A percentile compares a stretch with the other conserved stretches of the same genome.
Conservation (phyloP, 345 rosid genomes). For the Raphanus sativus region DNA sequence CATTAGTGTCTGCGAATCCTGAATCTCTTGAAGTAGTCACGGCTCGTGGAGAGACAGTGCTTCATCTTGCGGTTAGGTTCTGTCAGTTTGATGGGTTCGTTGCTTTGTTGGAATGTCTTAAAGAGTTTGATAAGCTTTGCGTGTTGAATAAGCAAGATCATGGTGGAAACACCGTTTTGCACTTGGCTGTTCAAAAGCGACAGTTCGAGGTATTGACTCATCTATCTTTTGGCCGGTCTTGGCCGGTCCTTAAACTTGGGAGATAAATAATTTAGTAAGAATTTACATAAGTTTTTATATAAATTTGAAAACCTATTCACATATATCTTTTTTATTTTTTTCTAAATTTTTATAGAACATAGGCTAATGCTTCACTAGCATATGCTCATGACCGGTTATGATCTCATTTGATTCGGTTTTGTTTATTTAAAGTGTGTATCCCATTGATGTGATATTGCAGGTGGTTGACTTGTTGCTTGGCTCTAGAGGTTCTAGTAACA, state of each 20-base stretch:
- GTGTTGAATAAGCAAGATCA: conserved; percentile 33
- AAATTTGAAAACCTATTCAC: no score
- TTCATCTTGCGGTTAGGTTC: conserved; percentile 43
- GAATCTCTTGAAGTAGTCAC: conserved; percentile 31
- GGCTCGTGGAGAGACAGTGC: conserved; percentile 36
- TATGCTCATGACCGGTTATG: background rate
- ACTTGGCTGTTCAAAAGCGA: conserved; percentile 37
- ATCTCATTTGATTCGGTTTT: background rate
- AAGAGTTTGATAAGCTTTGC: conserved; percentile 27
- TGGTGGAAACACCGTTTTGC: conserved; percentile 40
- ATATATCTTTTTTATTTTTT: no score
- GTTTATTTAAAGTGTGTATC: background rate
- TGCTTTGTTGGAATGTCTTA: conserved; percentile 31
- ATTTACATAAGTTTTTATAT: no score
- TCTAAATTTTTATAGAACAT: no score
- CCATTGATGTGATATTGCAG: conserved; percentile 7
- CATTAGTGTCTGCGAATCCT: conserved; percentile 37
- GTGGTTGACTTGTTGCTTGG: conserved; percentile 33
- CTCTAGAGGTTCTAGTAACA: background rate
- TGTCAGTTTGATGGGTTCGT: conserved; percentile 38
- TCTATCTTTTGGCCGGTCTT: background rate
- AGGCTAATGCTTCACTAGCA: background rate
- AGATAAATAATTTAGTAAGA: background rate
- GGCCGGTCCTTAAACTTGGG: no score
- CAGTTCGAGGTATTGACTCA: conserved; percentile 34